Conservation (phyloP, 768 basidiomycete genomes). For the Hypholoma fasciculare region DNA sequence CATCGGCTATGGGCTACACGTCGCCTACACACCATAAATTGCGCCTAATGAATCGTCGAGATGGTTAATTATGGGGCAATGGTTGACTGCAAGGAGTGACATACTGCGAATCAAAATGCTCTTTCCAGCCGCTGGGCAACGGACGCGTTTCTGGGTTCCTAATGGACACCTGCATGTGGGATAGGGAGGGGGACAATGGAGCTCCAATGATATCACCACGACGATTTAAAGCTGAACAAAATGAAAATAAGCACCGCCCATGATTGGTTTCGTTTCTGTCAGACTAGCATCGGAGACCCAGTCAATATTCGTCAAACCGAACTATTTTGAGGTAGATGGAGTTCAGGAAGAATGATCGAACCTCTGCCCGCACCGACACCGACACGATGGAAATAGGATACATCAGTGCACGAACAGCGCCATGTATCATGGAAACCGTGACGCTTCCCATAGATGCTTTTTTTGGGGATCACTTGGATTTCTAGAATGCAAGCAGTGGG, state of each 20-base stretch:
- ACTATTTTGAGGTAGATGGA: slow-evolving; percentile 5
- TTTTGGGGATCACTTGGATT: not conserved
- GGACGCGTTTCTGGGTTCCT: slow-evolving; percentile 18
- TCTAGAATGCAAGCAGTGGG: not conserved
- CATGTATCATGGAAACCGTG: not conserved
- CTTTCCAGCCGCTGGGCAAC: slow-evolving; percentile 25
- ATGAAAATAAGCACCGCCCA: not conserved
- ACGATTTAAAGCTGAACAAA: not conserved
- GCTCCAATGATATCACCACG: not conserved
- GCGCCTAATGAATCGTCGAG: slow-evolving; percentile 13
- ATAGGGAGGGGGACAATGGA: slow-evolving; percentile 6
- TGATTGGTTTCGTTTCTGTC: slow-evolving; percentile 4
- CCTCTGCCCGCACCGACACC: not conserved
- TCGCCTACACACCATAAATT: slow-evolving; percentile 20
- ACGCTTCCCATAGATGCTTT: not conserved
- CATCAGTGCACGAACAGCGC: not conserved
- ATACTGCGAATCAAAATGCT: slow-evolving; percentile 26
- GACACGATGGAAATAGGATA: not conserved
- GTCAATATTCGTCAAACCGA: not conserved
- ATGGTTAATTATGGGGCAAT: not conserved
- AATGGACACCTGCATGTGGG: slow-evolving; percentile 12
- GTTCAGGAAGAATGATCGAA: not conserved
- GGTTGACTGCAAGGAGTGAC: slow-evolving; percentile 1
- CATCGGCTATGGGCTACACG: not conserved
- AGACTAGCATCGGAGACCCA: not conserved